phyloP scores from a whole-genome alignment of 805 yeast genomes.

The Blastobotrys peoriensis region DNA sequence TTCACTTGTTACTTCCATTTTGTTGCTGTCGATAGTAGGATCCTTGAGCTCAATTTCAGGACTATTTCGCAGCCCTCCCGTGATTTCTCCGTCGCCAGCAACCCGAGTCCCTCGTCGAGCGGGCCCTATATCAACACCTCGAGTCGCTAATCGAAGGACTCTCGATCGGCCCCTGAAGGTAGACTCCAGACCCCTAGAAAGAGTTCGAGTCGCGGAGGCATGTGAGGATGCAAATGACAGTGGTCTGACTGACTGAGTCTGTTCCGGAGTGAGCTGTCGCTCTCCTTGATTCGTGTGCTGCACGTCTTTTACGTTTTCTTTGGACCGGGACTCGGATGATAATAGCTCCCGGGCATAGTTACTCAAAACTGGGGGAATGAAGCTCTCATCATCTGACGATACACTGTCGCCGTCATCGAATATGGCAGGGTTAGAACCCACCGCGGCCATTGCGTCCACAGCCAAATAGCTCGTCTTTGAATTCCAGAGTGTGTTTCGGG shows the following conservation, averaged over 20 bases:
- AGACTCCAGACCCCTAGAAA: not conserved
- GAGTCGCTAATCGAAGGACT: not conserved
- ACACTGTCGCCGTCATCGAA: slow-evolving; percentile 32
- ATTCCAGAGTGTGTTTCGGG: no score
- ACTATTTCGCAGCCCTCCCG: not conserved
- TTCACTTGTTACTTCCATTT: not conserved
- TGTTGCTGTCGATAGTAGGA: not conserved
- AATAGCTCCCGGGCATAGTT: slow-evolving; percentile 51
- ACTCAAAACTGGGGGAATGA: slow-evolving; percentile 55
- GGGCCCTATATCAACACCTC: not conserved
- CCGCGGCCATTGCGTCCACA: not conserved
- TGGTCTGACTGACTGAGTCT: not conserved
- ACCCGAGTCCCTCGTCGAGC: not conserved
- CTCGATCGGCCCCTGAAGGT: not conserved
- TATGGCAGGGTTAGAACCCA: not conserved
- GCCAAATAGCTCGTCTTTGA: no score
- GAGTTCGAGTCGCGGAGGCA: not conserved
- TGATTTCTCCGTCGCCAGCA: not conserved
- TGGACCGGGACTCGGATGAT: slow-evolving; percentile 19
- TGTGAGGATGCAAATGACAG: not conserved
- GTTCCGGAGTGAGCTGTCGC: not conserved
- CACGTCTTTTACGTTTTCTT: not conserved
- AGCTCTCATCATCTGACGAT: slow-evolving; percentile 40
- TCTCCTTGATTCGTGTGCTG: not conserved
- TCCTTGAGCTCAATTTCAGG: not conserved